These are phyloP conservation scores for Heliocybe sulcata DNA, from an alignment of 1,284 basidiomycete species.

Conservation along the genomic window DNA sequence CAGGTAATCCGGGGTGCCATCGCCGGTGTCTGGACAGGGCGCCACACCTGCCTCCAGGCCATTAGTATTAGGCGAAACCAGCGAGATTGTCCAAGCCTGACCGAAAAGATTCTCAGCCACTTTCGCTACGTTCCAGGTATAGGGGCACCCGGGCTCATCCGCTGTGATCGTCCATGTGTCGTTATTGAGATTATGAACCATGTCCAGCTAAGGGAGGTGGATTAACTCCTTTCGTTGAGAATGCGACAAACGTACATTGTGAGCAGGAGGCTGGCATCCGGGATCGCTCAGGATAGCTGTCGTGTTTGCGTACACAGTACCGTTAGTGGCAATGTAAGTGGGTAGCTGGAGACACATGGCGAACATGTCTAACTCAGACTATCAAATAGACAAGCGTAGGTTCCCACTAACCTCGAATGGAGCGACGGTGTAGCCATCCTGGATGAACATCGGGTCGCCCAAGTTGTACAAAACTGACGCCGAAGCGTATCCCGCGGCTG, in stretches of 20 bases:
- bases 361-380: neutral
- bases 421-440: conserved; percentile 34
- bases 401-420: conserved; percentile 40
- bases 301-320: conserved; percentile 36
- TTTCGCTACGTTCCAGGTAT: conserved; percentile 31
- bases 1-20: conserved; percentile 24
- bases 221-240: neutral
- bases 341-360: conserved; percentile 13
- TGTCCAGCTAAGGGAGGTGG: conserved; percentile 22
- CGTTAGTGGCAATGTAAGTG: conserved; percentile 18
- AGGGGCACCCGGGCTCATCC: conserved; percentile 28
- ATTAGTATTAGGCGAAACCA: neutral
- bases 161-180: conserved; percentile 34
- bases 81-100: conserved; percentile 10
- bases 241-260: conserved; percentile 19
- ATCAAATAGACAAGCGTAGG: too few relatives aligned
- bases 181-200: conserved; percentile 21
- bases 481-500: conserved; percentile 45
- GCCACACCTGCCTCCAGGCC: neutral
- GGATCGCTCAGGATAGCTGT: conserved; percentile 38
- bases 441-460: conserved; percentile 34
- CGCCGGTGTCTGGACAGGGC: neutral
- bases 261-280: conserved; percentile 28
- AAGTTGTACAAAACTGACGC: conserved; percentile 39
- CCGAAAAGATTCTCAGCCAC: conserved; percentile 35